Base-by-base conservation (phyloP, 805 yeast species). In the Myxozyma neglecta region DNA sequence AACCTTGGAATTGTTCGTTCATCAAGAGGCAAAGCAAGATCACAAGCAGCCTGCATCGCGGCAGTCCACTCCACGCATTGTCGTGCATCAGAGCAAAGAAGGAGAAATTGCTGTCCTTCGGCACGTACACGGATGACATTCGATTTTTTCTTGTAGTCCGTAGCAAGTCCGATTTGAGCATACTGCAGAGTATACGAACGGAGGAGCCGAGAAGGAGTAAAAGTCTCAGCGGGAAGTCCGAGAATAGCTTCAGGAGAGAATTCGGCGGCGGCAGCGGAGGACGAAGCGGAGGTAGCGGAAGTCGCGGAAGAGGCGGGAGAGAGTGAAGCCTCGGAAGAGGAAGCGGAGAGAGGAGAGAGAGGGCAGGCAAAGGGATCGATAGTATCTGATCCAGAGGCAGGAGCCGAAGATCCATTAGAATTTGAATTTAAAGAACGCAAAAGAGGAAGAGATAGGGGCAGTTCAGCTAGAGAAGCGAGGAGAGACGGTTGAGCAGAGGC, bases 161-260 rank as follows among this genome's bases (percentile, higher is more conserved):
- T 79, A 0, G 98, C 97, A 13, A 90, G 77, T 0, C 99, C 99
- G 49, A 89, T 75, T 69, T 81, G 85, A 11, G 94, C 92, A 74
- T 86, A 86, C 74, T 94, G 98, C 43, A 93, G 78, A 1, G 97
- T 85, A 73, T 84, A 92, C 0, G 90, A 83, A 65, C 86, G 80
- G 44, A 71, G 32, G 46, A 73, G 65, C 20, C 54, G 37, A 24
- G 65, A 67, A 7, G 64, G 59, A 16, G 70, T 59, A 53, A 65
- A 64, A 50, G 69, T 32, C 37, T 59, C 54, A n/a, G 53, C 56
- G 34, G 60, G 56, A 18, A 55, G 43, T 42, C 57, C 55, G 47
- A 52, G 60, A 42, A 60, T 24, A 24, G 49, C 24, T 42, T 56
- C 56, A 10, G 57, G 65, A 10, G 52, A 44, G 32, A 48, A 53